Percentiles rank a stretch among this genome's conserved stretches.
phyloP scores from a whole-genome alignment of 208 protist genomes.

The Paratrypanosoma confusum region DNA sequence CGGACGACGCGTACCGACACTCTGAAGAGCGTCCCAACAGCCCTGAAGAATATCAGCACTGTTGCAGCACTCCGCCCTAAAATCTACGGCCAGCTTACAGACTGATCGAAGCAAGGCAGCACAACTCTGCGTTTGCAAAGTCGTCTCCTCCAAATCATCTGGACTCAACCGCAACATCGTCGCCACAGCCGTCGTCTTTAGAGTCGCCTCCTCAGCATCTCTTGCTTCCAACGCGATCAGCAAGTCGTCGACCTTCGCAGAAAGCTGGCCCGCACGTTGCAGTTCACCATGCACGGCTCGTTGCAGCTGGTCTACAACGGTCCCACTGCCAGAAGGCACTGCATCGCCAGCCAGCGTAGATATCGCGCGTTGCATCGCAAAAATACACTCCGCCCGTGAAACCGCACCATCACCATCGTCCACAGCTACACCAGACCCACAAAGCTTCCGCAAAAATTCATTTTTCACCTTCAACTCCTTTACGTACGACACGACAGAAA shows the following conservation, averaged over 20 bases:
- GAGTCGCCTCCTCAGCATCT: neutral
- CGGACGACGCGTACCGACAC: too few species aligned
- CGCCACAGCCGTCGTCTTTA: neutral
- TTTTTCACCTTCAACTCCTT: neutral
- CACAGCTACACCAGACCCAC: neutral
- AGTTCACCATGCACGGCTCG: slow-evolving; percentile 1
- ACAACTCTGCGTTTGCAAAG: neutral
- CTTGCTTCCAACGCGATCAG: too few species aligned
- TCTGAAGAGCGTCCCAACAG: too few species aligned
- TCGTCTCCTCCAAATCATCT: neutral
- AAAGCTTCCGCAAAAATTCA: slow-evolving; percentile 7
- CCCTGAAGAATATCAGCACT: too few species aligned
- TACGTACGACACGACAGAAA: neutral
- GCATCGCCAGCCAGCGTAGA: neutral
- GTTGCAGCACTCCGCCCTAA: too few species aligned
- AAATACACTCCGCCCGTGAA: slow-evolving; percentile 8
- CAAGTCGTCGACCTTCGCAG: neutral
- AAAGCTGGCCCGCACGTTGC: neutral
- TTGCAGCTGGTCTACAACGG: neutral
- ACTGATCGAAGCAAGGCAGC: neutral
- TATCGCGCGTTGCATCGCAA: slow-evolving; percentile 9
- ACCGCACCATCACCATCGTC: slow-evolving; percentile 1
- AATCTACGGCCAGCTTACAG: too few species aligned
- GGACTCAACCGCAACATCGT: neutral
- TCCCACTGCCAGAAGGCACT: too few species aligned